phyloP scores from a whole-genome alignment of 129 eudicot genomes.

The Arctium minus region DNA sequence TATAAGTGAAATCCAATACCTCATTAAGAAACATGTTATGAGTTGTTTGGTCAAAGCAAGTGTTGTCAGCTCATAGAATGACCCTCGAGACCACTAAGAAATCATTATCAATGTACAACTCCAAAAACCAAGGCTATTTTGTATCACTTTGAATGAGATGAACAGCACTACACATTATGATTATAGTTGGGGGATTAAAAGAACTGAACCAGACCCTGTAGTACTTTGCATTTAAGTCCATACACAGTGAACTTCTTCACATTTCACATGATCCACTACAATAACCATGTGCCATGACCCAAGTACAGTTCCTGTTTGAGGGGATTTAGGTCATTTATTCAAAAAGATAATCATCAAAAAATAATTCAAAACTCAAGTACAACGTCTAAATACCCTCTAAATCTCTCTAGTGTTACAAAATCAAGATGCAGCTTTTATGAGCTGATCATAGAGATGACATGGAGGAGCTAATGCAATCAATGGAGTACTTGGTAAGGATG shows the following conservation, averaged over 20 bases:
- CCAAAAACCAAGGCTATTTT: background rate
- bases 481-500: background rate
- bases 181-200: background rate
- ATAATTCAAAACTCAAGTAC: background rate
- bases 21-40: too few species aligned
- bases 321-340: slow-evolving; percentile 1
- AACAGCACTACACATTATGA: background rate
- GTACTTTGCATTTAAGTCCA: background rate
- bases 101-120: background rate
- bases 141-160: background rate
- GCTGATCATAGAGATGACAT: too few species aligned
- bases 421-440: background rate
- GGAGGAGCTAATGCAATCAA: background rate
- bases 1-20: background rate
- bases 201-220: background rate
- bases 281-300: background rate
- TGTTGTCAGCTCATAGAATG: background rate
- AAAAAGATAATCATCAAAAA: background rate
- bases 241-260: background rate
- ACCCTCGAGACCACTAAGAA: background rate
- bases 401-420: slow-evolving; percentile 2
- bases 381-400: background rate
- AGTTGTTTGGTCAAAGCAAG: background rate
- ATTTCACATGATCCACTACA: slow-evolving; percentile 3
- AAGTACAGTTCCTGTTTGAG: background rate